These are phyloP conservation scores for Eimeria falciformis DNA, from an alignment of 169 alveolate genomes.

Conservation along the genomic window DNA sequence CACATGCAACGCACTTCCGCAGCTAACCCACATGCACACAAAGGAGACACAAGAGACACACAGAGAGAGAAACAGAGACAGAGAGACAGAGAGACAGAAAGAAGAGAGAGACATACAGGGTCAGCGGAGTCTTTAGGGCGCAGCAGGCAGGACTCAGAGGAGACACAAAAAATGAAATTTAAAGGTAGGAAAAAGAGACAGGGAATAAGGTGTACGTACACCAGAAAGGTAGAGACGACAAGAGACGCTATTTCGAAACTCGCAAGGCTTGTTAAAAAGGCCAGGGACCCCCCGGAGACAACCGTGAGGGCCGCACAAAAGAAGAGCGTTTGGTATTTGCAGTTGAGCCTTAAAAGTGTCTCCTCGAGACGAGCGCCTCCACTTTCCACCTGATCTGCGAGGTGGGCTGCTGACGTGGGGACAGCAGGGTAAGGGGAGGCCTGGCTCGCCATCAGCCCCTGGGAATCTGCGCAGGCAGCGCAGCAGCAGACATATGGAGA, in stretches of 20 bases:
- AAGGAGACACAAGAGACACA: background rate
- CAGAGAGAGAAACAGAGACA: background rate
- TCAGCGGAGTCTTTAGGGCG: too few relatives aligned
- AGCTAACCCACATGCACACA: too few relatives aligned
- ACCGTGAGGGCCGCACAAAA: constrained; percentile 89
- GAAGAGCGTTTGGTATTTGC: constrained; percentile 91
- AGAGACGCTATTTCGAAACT: constrained; percentile 84
- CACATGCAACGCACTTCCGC: background rate
- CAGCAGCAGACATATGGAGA: constrained; percentile 4
- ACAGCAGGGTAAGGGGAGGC: constrained; percentile 57
- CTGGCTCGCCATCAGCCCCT: constrained; percentile 6
- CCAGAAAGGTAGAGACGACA: constrained; percentile 84
- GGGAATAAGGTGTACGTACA: constrained; percentile 72
- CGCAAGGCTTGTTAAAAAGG: constrained; percentile 83
- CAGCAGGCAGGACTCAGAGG: too few relatives aligned
- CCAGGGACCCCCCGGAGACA: constrained; percentile 86
- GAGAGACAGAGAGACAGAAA: background rate
- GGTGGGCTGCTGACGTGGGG: constrained; percentile 77
- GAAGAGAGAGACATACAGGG: background rate
- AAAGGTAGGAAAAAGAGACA: background rate
- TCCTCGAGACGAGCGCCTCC: constrained; percentile 94
- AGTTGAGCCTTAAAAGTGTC: constrained; percentile 89
- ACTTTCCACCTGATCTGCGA: constrained; percentile 87
- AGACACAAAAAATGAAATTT: background rate
- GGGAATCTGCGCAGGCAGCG: background rate